Conservation (phyloP, 345 rosid species). For the Xanthoceras sorbifolium region DNA sequence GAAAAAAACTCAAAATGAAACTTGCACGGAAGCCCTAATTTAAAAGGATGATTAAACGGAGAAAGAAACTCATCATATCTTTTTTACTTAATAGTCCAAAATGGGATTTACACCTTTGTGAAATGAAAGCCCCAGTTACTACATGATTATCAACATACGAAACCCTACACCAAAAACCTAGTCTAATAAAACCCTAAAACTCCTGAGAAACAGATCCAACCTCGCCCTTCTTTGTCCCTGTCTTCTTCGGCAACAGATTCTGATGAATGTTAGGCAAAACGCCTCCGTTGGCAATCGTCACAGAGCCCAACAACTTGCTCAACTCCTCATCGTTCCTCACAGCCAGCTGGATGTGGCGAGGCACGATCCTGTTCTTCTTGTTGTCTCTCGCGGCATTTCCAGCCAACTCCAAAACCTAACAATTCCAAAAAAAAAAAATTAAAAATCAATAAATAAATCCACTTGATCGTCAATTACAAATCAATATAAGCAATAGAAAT, state of each 20-base stretch:
- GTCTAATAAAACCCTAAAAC: constrained; percentile 26
- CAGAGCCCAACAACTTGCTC: constrained; percentile 63
- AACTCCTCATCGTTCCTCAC: constrained; percentile 72
- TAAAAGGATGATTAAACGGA: not conserved
- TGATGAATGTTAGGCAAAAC: constrained; percentile 75
- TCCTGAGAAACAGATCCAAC: constrained; percentile 69
- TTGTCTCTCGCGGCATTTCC: constrained; percentile 82
- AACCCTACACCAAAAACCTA: not conserved
- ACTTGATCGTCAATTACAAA: not conserved
- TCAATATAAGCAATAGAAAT: not conserved
- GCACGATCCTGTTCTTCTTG: constrained; percentile 70
- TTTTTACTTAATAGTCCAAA: not conserved
- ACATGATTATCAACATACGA: constrained; percentile 2
- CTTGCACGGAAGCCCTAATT: no score
- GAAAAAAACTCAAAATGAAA: no score
- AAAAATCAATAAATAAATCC: no score
- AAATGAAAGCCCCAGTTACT: constrained; percentile 1
- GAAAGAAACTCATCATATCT: constrained; percentile 13
- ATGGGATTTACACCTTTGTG: not conserved
- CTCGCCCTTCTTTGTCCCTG: constrained; percentile 57
- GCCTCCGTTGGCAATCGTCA: constrained; percentile 73
- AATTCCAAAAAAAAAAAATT: not conserved
- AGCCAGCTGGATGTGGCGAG: constrained; percentile 75
- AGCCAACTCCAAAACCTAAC: constrained; percentile 70
- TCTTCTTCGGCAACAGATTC: constrained; percentile 55